Evolutionary conservation across 164 flowering plant genomes (phyloP).

Genomic region (Vitis labrusca): DNA sequence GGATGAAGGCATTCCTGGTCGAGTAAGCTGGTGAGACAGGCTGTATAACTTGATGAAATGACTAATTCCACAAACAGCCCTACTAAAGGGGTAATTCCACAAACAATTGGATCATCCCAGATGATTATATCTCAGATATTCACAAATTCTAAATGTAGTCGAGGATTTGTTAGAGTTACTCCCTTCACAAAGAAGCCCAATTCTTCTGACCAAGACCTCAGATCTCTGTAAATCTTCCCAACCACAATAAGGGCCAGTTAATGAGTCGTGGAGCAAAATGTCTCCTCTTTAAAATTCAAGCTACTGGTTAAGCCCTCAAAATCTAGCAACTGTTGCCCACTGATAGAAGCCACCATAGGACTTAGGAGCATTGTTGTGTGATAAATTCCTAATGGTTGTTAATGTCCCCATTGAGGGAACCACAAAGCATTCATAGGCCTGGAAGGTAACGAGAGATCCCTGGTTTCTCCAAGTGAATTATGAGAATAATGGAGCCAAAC

Average conservation of each 20-base stretch:
- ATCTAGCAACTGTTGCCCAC: too few species aligned
- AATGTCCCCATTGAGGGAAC: too few species aligned
- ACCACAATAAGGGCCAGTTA: slow-evolving; percentile 21
- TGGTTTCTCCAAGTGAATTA: too few species aligned
- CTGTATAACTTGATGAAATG: slow-evolving; percentile 25
- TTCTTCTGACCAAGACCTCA: slow-evolving; percentile 28
- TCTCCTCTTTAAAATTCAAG: not conserved
- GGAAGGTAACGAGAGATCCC: too few species aligned
- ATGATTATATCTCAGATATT: too few species aligned
- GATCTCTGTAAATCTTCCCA: slow-evolving; percentile 23
- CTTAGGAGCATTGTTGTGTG: too few species aligned
- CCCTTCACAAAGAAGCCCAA: slow-evolving; percentile 17
- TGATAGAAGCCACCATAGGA: too few species aligned
- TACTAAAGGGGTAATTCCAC: slow-evolving; percentile 6
- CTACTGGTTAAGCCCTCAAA: too few species aligned
- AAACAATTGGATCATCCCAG: slow-evolving; percentile 4
- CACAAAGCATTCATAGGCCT: too few species aligned
- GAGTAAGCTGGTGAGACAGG: slow-evolving; percentile 28
- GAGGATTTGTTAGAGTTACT: slow-evolving; percentile 4
- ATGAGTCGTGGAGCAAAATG: not conserved
- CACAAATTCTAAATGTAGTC: too few species aligned
- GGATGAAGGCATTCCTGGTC: slow-evolving; percentile 11
- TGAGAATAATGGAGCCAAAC: too few species aligned
- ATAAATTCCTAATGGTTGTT: too few species aligned
- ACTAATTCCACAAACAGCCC: slow-evolving; percentile 16